Percentiles rank a stretch among this genome's conserved stretches.
Conservation (phyloP, 2,329 filamentous ascomycete species). For the Cryphonectria naterciae region DNA sequence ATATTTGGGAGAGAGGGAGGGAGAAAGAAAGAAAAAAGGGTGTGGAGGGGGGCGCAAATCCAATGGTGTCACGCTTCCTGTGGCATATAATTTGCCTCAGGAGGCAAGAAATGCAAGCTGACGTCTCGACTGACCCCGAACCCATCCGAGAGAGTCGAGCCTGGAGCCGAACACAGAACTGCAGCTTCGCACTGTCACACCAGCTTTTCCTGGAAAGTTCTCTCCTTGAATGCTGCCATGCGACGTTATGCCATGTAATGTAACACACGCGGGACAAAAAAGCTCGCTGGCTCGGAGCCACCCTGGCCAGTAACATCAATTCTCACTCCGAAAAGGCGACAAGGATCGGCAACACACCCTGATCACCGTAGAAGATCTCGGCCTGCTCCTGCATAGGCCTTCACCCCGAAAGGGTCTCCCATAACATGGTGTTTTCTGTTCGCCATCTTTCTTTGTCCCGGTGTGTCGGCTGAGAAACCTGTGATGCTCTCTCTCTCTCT, state of each 20-base stretch:
- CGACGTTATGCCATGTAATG: constrained; percentile 18
- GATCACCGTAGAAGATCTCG: not conserved
- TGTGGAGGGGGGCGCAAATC: not conserved
- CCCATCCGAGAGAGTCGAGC: not conserved
- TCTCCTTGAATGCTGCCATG: not conserved
- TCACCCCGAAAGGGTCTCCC: not conserved
- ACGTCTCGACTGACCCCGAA: constrained; percentile 1
- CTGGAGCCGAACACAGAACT: not conserved
- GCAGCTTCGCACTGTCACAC: constrained; percentile 2
- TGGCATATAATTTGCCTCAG: constrained; percentile 1
- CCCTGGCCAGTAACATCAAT: not conserved
- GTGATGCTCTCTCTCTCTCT: not conserved
- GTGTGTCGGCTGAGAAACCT: not conserved
- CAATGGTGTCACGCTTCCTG: constrained; percentile 15
- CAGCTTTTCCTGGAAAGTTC: not conserved
- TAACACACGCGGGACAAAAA: not conserved
- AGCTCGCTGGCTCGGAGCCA: not conserved
- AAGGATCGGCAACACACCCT: constrained; percentile 6
- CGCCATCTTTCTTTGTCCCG: not conserved
- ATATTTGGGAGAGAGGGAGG: not conserved
- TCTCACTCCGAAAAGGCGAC: not conserved
- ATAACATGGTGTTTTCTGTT: not conserved
- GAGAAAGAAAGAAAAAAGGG: no score
- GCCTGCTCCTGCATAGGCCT: not conserved
- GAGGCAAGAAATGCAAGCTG: constrained; percentile 24